Conservation (phyloP, 2,329 filamentous ascomycete genomes). For the Alternaria sp. region DNA sequence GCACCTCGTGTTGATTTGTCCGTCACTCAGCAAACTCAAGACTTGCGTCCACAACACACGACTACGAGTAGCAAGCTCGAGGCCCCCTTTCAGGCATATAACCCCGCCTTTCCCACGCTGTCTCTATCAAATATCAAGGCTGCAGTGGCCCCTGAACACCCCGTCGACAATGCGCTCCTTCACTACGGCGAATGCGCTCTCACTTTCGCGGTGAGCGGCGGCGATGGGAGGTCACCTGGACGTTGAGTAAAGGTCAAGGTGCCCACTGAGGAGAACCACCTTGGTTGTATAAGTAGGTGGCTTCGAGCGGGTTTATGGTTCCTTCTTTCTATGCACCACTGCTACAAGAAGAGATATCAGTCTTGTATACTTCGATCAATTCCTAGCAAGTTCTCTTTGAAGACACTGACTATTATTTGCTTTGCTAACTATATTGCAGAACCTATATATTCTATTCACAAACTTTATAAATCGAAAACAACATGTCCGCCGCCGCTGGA, state of each 20-base stretch:
- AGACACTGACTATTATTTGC: fast-evolving
- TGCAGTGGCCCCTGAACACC: not conserved
- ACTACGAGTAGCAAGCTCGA: not conserved
- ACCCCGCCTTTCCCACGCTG: too few relatives aligned
- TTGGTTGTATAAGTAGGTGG: not conserved
- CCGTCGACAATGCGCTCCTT: not conserved
- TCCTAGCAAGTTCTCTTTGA: not conserved
- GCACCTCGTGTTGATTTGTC: not conserved
- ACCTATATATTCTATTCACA: not conserved
- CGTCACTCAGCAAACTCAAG: not conserved
- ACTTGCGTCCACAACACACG: not conserved
- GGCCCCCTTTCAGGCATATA: too few relatives aligned
- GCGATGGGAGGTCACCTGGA: not conserved
- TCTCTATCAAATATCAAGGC: too few relatives aligned
- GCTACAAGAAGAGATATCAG: not conserved
- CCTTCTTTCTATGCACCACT: not conserved
- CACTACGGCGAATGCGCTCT: not conserved
- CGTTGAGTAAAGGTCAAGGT: not conserved
- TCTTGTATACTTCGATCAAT: not conserved
- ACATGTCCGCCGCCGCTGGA: not conserved
- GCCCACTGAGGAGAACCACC: not conserved
- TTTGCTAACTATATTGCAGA: fast-evolving
- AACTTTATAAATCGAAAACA: not conserved
- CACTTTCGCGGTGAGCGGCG: not conserved
- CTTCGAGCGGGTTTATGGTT: not conserved